Percentiles rank a stretch among this genome's conserved stretches.
These are phyloP conservation scores for Fraxinus albicans DNA, from an alignment of 305 asterid genomes.

Conservation along the genomic window DNA sequence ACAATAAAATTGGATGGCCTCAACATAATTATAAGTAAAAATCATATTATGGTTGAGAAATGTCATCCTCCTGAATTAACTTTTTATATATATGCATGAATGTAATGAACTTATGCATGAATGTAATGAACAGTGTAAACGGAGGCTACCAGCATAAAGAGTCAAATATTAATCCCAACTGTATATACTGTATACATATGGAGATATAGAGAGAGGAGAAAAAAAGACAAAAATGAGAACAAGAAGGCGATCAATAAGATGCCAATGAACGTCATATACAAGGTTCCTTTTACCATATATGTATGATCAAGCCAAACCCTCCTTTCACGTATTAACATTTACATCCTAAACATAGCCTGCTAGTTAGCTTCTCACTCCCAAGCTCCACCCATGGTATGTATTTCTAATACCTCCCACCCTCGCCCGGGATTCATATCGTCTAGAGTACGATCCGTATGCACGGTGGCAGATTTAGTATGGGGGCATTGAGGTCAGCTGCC, in stretches of 20 bases:
- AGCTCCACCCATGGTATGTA: slow-evolving; percentile 36
- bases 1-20: not conserved
- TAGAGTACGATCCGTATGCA: not conserved
- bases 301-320: slow-evolving; percentile 10
- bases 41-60: not conserved
- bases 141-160: too few species aligned
- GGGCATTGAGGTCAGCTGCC: too few species aligned
- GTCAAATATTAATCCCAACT: not conserved
- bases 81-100: too few species aligned
- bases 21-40: not conserved
- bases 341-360: not conserved
- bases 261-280: slow-evolving; percentile 34
- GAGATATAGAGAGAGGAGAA: not conserved
- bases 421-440: not conserved
- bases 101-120: too few species aligned
- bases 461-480: too few species aligned
- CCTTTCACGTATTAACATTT: not conserved
- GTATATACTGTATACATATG: too few species aligned
- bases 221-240: slow-evolving; percentile 21
- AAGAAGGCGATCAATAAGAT: slow-evolving; percentile 27
- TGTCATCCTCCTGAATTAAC: not conserved
- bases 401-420: not conserved
- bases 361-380: not conserved
- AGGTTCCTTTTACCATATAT: slow-evolving; percentile 24
- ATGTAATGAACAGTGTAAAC: too few species aligned